Percentiles rank a stretch among this genome's conserved stretches.
phyloP scores from a whole-genome alignment of 2,329 filamentous ascomycete species.

The Akanthomyces uredinophilus region DNA sequence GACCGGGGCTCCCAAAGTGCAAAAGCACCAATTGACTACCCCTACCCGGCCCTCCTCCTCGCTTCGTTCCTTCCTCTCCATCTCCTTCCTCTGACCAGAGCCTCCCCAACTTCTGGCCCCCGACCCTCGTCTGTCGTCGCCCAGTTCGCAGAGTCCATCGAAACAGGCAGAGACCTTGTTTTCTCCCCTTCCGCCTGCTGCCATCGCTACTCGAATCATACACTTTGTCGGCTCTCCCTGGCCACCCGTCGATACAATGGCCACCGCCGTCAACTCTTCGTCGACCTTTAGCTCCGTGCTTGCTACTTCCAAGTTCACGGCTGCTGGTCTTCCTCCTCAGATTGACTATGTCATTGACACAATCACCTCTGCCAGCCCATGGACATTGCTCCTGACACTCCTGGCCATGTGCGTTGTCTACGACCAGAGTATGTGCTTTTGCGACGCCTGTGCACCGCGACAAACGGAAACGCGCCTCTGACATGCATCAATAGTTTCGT shows the following conservation, averaged over 20 bases:
- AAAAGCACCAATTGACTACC: neutral
- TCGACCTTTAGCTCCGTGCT: constrained; percentile 65
- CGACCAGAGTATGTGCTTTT: constrained; percentile 70
- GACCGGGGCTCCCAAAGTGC: neutral
- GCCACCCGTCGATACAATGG: constrained; percentile 35
- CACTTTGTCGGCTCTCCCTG: neutral
- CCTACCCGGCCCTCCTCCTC: neutral
- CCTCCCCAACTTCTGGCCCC: neutral
- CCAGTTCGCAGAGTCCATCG: neutral
- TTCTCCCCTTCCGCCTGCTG: neutral
- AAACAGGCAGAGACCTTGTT: neutral
- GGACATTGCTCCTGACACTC: constrained; percentile 64
- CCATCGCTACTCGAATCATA: neutral
- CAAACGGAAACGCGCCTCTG: constrained; percentile 14
- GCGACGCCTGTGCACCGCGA: neutral
- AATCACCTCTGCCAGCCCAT: constrained; percentile 52
- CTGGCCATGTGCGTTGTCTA: constrained; percentile 71
- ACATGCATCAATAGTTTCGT: constrained; percentile 55
- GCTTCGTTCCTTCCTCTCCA: neutral
- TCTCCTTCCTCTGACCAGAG: neutral
- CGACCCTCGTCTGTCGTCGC: neutral
- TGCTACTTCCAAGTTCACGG: constrained; percentile 52
- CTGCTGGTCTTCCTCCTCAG: constrained; percentile 48
- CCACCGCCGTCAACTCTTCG: constrained; percentile 57
- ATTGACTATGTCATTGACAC: constrained; percentile 50